Evolutionary conservation across 2,329 filamentous ascomycete species (phyloP).

Genomic region (Aspergillus nomiae): DNA sequence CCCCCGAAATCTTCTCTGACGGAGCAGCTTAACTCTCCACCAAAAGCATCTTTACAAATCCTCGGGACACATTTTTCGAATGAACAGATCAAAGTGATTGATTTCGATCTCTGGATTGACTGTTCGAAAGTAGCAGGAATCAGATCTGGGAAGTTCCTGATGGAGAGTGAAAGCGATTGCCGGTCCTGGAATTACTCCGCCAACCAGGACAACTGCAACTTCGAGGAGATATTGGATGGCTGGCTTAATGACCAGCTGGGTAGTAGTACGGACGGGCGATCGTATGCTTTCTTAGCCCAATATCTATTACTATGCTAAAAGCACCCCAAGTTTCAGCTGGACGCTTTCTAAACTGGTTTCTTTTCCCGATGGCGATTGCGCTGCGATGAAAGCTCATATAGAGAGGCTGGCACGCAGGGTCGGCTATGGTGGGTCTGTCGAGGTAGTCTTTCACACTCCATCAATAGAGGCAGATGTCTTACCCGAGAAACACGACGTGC

Average conservation of each 20-base stretch:
- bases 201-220: neutral
- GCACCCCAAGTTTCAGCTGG: neutral
- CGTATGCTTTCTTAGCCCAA: neutral
- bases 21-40: neutral
- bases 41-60: neutral
- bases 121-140: neutral
- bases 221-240: neutral
- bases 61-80: neutral
- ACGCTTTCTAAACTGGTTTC: neutral
- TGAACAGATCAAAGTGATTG: neutral
- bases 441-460: neutral
- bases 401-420: neutral
- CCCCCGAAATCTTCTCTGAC: neutral
- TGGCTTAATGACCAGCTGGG: neutral
- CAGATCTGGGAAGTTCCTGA: neutral
- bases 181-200: neutral
- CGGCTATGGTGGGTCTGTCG: neutral
- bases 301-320: neutral
- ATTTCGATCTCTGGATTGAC: neutral
- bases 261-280: neutral
- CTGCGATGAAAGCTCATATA: constrained; percentile 5
- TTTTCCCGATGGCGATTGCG: neutral
- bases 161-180: neutral
- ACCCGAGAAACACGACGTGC: neutral
- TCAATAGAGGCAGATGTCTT: constrained; percentile 3